Evolutionary conservation across 106 monocot species (phyloP).

Genomic region (Acanthochlamys bracteata): DNA sequence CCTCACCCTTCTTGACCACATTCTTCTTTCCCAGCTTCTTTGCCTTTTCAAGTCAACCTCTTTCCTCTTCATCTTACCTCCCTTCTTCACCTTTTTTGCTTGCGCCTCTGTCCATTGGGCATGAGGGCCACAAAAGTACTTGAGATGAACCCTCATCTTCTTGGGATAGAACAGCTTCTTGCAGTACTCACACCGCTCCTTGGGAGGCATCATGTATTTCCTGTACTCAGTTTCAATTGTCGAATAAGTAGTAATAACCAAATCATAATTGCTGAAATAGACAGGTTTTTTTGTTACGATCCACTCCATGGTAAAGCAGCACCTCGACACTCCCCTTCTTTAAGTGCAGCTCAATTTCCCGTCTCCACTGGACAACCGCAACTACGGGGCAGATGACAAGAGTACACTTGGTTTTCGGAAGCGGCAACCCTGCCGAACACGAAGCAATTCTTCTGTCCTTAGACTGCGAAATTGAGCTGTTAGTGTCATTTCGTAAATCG

Average conservation of each 20-base stretch:
- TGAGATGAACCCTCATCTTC: slow-evolving; percentile 47
- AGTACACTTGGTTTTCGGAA: slow-evolving; percentile 26
- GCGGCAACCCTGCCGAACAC: neutral
- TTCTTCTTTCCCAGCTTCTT: slow-evolving; percentile 6
- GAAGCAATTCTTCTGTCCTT: neutral
- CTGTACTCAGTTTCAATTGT: slow-evolving; percentile 65
- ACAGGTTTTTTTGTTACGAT: slow-evolving; percentile 10
- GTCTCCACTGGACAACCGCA: slow-evolving; percentile 79
- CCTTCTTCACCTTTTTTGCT: slow-evolving; percentile 44
- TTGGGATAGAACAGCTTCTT: slow-evolving; percentile 27
- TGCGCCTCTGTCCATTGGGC: slow-evolving; percentile 57
- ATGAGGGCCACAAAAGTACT: slow-evolving; percentile 59
- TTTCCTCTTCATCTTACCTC: slow-evolving; percentile 9
- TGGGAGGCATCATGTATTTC: slow-evolving; percentile 53
- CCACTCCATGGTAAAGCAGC: slow-evolving; percentile 40
- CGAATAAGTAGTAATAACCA: slow-evolving; percentile 72
- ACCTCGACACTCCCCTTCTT: slow-evolving; percentile 34
- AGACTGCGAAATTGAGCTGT: too few relatives aligned
- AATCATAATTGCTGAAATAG: slow-evolving; percentile 67
- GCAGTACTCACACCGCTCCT: slow-evolving; percentile 49
- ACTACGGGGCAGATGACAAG: slow-evolving; percentile 82
- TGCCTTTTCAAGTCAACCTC: slow-evolving; percentile 1
- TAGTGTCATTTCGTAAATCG: neutral
- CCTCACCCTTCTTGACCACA: neutral
- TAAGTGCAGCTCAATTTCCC: slow-evolving; percentile 59